Evolutionary conservation across 2,329 filamentous ascomycete genomes (phyloP).

Genomic region (Cryoendolithus antarcticus): DNA sequence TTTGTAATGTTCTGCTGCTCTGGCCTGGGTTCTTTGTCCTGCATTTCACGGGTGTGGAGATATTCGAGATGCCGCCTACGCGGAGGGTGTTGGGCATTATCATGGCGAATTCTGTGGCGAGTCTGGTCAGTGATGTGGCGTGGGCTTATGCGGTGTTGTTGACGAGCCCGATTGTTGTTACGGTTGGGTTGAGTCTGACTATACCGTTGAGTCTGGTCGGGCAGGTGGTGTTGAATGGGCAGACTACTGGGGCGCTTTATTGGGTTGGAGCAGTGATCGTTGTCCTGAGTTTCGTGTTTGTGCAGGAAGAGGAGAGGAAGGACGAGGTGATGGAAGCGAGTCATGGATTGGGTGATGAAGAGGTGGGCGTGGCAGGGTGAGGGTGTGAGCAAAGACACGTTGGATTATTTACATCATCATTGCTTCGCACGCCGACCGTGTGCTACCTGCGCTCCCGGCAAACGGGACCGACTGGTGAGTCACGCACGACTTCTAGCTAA

Average conservation of each 20-base stretch:
- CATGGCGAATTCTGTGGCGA: conserved; percentile 63
- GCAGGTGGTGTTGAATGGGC: conserved; percentile 77
- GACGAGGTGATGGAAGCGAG: conserved; percentile 21
- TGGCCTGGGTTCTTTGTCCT: conserved; percentile 83
- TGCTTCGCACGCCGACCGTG: too few species aligned
- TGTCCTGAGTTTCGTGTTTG: conserved; percentile 72
- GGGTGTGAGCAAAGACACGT: background rate
- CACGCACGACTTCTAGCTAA: too few species aligned
- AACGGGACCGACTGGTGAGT: too few species aligned
- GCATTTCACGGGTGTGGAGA: conserved; percentile 67
- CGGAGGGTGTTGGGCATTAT: conserved; percentile 65
- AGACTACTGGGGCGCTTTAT: conserved; percentile 71
- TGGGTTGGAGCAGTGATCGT: conserved; percentile 85
- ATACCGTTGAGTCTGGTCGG: conserved; percentile 84
- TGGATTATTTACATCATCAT: too few species aligned
- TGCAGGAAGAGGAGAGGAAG: conserved; percentile 54
- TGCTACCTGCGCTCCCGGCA: too few species aligned
- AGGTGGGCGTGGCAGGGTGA: background rate
- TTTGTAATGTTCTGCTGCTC: conserved; percentile 70
- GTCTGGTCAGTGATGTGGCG: conserved; percentile 73
- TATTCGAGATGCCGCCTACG: conserved; percentile 64
- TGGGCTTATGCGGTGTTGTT: conserved; percentile 97
- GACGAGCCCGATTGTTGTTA: conserved; percentile 83
- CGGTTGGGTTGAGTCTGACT: conserved; percentile 80
- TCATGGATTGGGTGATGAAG: conserved; percentile 1